Evolutionary conservation across 2,329 filamentous ascomycete species (phyloP), one percentile per base, ranked within the genome.

Genomic region (Apiospora hydei): DNA sequence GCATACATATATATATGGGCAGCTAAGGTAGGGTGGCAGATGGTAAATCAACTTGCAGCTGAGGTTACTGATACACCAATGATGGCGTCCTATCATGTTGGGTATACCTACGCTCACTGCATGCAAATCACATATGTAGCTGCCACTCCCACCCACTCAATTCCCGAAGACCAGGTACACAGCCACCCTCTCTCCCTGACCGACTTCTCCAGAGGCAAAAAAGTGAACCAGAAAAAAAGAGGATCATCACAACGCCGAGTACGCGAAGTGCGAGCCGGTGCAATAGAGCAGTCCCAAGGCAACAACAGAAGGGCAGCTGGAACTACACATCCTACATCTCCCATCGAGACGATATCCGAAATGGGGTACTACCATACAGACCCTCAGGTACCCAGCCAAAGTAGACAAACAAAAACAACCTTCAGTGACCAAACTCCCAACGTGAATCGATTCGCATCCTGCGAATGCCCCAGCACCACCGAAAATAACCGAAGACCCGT

Each of bases 31-130:
- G 57, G 57, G 57, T 64, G 8, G 57, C 18, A 64, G 30, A 64
- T n/a, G 57, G 34, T 3, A 41, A 64, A 64, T 13, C 18, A 64
- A 41, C 34, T 38, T 41, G 34, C 57, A 64, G 30, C 57, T 41
- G 57, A 64, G 18, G 16, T 64, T 64, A 18, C 34, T n/a, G 57
- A 41, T 41, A 64, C 57, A 64, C 57, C 53, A 61, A 61, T 61
- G 14, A 61, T 13, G 53, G 53, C 53, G 53, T 61, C 53, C 53
- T 38, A 38, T 61, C 53, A 34, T 38, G 16, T 18, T 21, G 53
- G 53, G 16, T 61, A 38, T 61, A 61, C 53, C 53, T 61, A 34
- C 53, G 38, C 53, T 34, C 34, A 61, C 30, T 61, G 53, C 53
- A 61, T 38, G 18, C 53, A 61, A 61, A 21, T 38, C 21, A 61